A percentile compares a stretch with the other conserved stretches of the same genome.
Conservation (phyloP, 208 protist genomes). For the Leishmania aethiopica region DNA sequence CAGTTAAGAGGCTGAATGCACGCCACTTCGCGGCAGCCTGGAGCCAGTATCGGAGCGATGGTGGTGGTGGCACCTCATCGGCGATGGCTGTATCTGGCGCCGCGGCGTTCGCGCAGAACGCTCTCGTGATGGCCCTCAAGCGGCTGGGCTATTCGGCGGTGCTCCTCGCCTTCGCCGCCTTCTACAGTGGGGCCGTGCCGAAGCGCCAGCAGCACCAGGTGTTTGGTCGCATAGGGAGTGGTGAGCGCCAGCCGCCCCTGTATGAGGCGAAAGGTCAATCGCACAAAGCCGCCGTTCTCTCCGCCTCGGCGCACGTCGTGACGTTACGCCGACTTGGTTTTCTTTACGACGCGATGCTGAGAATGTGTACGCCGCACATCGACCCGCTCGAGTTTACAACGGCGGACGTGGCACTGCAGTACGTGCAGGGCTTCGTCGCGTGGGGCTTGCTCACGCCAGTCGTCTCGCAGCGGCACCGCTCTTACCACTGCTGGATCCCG, state of each 20-base stretch:
- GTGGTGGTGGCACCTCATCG: not conserved
- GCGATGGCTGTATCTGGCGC: not conserved
- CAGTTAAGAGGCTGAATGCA: conserved; percentile 48
- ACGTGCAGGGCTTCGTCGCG: conserved; percentile 65
- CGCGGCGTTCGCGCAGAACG: conserved; percentile 15
- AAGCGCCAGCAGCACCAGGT: conserved; percentile 61
- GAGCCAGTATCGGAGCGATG: conserved; percentile 30
- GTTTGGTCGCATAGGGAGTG: conserved; percentile 33
- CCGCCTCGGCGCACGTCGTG: conserved; percentile 58
- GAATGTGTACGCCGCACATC: conserved; percentile 62
- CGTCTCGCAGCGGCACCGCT: conserved; percentile 27
- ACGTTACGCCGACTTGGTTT: conserved; percentile 48
- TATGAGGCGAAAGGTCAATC: conserved; percentile 53
- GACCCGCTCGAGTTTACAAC: conserved; percentile 78
- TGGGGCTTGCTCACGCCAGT: conserved; percentile 77
- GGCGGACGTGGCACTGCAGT: conserved; percentile 55
- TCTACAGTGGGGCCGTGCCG: conserved; percentile 83
- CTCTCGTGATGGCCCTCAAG: conserved; percentile 61
- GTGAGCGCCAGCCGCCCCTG: not conserved
- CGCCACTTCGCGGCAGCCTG: conserved; percentile 69
- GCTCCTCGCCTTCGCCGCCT: conserved; percentile 76
- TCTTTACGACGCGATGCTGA: conserved; percentile 70
- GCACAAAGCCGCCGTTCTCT: conserved; percentile 75
- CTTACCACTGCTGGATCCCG: conserved; percentile 82
- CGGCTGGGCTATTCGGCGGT: conserved; percentile 72